phyloP scores from a whole-genome alignment of 495 filamentous ascomycete species.

The Astrothelium macrocarpum region DNA sequence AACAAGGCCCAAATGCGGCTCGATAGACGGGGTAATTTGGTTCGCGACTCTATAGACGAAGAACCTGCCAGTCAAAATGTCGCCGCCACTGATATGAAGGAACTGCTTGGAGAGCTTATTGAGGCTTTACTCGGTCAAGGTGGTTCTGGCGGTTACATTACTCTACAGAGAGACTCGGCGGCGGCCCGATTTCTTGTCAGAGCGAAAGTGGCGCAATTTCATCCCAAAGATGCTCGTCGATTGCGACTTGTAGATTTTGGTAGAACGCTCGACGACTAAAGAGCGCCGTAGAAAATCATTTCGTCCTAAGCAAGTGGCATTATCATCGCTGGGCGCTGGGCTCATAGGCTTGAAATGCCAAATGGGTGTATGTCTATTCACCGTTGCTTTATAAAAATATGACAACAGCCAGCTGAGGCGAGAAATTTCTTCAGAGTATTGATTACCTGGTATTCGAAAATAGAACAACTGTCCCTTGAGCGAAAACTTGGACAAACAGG shows the following conservation, averaged over 20 bases:
- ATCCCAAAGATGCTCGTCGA: conserved; percentile 68
- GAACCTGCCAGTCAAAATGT: conserved; percentile 44
- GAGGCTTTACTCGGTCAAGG: conserved; percentile 53
- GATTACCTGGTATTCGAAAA: too few species aligned
- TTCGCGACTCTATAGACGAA: conserved; percentile 29
- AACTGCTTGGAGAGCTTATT: conserved; percentile 53
- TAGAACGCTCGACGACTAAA: conserved; percentile 57
- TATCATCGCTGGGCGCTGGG: too few species aligned
- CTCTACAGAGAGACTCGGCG: conserved; percentile 65
- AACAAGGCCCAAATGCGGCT: conserved; percentile 53
- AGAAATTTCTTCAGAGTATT: too few species aligned
- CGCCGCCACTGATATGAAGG: conserved; percentile 56
- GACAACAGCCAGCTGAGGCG: too few species aligned
- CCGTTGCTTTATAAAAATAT: too few species aligned
- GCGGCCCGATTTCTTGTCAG: conserved; percentile 73
- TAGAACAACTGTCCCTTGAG: too few species aligned
- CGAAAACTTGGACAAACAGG: too few species aligned
- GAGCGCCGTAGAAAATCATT: not conserved
- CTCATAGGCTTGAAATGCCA: too few species aligned
- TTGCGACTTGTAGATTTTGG: conserved; percentile 79
- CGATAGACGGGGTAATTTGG: conserved; percentile 54
- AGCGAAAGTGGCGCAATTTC: conserved; percentile 76
- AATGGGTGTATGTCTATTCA: too few species aligned
- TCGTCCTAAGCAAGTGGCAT: too few species aligned
- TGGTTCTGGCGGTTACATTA: conserved; percentile 53